phyloP scores from a whole-genome alignment of 495 filamentous ascomycete genomes.

The Penicillium ochrochloron region DNA sequence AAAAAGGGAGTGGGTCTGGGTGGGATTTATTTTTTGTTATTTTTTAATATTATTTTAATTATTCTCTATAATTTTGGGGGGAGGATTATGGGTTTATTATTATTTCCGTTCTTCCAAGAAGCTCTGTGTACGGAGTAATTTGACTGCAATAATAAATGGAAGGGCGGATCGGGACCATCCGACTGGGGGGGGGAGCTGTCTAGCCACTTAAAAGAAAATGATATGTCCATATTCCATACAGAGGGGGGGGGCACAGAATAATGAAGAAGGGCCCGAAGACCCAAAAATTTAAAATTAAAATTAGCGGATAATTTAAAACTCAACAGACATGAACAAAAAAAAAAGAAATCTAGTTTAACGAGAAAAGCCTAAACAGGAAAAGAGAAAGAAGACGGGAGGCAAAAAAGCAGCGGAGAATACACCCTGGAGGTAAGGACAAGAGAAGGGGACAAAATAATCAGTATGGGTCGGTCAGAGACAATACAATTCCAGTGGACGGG shows the following conservation, averaged over 20 bases:
- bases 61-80: conserved; percentile 19
- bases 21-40: conserved; percentile 23
- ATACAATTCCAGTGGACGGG: conserved; percentile 16
- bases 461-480: neutral
- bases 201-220: conserved; percentile 20
- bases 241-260: conserved; percentile 9
- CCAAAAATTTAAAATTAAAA: conserved; percentile 19
- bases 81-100: conserved; percentile 18
- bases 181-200: conserved; percentile 26
- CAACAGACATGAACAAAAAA: conserved; percentile 1
- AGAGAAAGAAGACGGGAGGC: conserved; percentile 18
- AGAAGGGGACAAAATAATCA: neutral
- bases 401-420: conserved; percentile 27
- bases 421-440: conserved; percentile 34
- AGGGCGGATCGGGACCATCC: conserved; percentile 39
- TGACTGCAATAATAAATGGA: conserved; percentile 15
- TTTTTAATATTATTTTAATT: conserved; percentile 14
- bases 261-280: conserved; percentile 9
- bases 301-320: conserved; percentile 16
- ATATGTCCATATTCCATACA: conserved; percentile 19
- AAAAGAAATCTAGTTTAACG: conserved; percentile 2
- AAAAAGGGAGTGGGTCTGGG: conserved; percentile 20
- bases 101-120: conserved; percentile 6
- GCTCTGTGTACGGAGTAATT: conserved; percentile 29
- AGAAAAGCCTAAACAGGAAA: conserved; percentile 17